A percentile compares a stretch with the other conserved stretches of the same genome.
These are phyloP conservation scores for Claviceps capensis DNA, from an alignment of 2,329 filamentous ascomycete genomes.

Conservation along the genomic window DNA sequence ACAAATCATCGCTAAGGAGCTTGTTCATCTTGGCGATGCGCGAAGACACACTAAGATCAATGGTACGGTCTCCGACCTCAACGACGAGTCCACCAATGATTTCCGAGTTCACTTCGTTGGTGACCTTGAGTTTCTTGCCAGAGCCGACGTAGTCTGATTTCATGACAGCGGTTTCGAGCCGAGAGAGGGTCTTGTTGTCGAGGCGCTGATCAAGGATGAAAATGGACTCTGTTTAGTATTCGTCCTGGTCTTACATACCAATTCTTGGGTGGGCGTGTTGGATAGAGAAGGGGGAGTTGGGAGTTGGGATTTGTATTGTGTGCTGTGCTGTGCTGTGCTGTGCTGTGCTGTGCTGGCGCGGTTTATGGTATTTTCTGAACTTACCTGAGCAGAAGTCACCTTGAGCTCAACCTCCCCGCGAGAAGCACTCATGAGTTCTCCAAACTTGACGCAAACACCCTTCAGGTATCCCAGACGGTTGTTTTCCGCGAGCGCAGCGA, in stretches of 20 bases:
- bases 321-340: no score
- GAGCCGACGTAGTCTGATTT: slow-evolving; percentile 81
- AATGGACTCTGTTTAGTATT: not conserved
- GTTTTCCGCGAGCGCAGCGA: slow-evolving; percentile 83
- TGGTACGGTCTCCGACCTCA: slow-evolving; percentile 94
- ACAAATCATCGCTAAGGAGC: slow-evolving; percentile 91
- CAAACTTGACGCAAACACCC: slow-evolving; percentile 79
- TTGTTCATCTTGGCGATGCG: slow-evolving; percentile 99
- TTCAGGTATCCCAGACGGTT: slow-evolving; percentile 79
- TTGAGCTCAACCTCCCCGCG: slow-evolving; percentile 87
- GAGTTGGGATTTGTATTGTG: not conserved
- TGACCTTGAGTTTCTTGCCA: slow-evolving; percentile 97
- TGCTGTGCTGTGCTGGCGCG: no score
- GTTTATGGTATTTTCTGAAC: slow-evolving; percentile 16
- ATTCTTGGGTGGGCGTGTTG: no score
- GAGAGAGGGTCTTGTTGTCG: slow-evolving; percentile 71
- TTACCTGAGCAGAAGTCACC: slow-evolving; percentile 80
- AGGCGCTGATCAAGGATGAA: slow-evolving; percentile 48
- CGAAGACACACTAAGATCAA: slow-evolving; percentile 88
- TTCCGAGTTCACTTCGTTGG: slow-evolving; percentile 85
- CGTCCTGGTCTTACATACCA: no score
- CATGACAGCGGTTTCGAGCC: slow-evolving; percentile 74
- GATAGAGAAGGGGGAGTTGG: no score
- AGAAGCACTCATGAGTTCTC: slow-evolving; percentile 71
- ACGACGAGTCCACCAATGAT: slow-evolving; percentile 89